Conservation (phyloP, 495 filamentous ascomycete genomes). For the Xylaria flabelliformis region DNA sequence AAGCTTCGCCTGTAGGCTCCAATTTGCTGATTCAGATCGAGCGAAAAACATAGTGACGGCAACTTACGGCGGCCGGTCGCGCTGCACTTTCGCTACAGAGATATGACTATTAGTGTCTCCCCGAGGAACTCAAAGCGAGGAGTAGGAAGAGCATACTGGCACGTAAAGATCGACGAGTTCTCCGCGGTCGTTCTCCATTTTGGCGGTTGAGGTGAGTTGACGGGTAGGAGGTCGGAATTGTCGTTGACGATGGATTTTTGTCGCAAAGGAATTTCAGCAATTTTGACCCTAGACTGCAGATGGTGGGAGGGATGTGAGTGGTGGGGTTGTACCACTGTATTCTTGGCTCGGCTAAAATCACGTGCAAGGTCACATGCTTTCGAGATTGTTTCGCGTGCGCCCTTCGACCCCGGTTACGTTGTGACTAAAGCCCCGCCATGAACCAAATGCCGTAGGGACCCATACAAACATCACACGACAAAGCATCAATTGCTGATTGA, state of each 20-base stretch:
- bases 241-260: conserved; percentile 27
- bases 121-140: neutral
- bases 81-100: conserved; percentile 85
- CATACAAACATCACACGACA: neutral
- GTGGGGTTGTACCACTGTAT: conserved; percentile 30
- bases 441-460: neutral
- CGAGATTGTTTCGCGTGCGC: conserved; percentile 29
- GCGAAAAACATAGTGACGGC: neutral
- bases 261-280: conserved; percentile 32
- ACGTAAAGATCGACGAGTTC: conserved; percentile 98
- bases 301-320: conserved; percentile 22
- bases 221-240: conserved; percentile 18
- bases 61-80: conserved; percentile 74
- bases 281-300: conserved; percentile 21
- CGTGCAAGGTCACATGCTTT: conserved; percentile 31
- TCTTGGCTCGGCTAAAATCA: conserved; percentile 28
- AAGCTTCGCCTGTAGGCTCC: neutral
- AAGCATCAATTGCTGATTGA: neutral
- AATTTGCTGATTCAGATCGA: neutral
- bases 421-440: neutral
- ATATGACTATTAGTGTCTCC: conserved; percentile 22
- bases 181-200: conserved; percentile 96
- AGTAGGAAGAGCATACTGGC: conserved; percentile 17
- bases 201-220: conserved; percentile 26
- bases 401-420: neutral